Base-by-base conservation (phyloP, 2,329 filamentous ascomycete genomes). In the Hypoxylon sp. region DNA sequence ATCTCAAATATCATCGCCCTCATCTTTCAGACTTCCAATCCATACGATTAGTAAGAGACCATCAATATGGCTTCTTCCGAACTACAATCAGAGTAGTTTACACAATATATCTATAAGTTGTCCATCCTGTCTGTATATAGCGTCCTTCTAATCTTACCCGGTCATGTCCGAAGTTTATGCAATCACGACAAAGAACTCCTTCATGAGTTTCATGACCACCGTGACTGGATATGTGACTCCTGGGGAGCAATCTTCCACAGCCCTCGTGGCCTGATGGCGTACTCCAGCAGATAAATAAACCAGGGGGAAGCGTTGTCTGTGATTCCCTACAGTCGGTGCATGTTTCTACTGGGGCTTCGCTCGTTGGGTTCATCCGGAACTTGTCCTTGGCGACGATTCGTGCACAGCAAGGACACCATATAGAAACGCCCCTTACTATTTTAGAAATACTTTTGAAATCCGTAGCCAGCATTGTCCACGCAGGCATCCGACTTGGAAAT, bases 361-460 rank as follows among this genome's bases (percentile, higher is more conserved):
- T 44, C 14, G 9, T 46, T 11, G 57, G 22, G 11, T 46, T 24
- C n/a, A 17, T 26, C 31, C 42, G 29, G n/a, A 65, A 68, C 3
- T 8, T 33, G 6, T 39, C 44, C 6, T 19, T 42, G 1, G 19
- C 17, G 14, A 17, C 26, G 11, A 10, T 39, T 35, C 11, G 26
- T n/a, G 39, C 26, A 13, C 66, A 68, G 22, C 47, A 62, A 17
- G 66, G 66, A 13, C 62, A 68, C 62, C 66, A 68, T 13, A 65
- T 13, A n/a, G 5, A 0, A 10, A 59, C 4, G 11, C 59, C 57
- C 2, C 17, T 8, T 2, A 58, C 57, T 29, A 68, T 65, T 3
- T 11, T 5, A 19, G 42, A 31, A 35, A 65, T 17, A 5, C 4
- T 39, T 24, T 10, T 39, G 35, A 68, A 68, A n/a, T 68, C 66